Conservation (phyloP, 2,329 filamentous ascomycete genomes). For the Fusarium sp. region DNA sequence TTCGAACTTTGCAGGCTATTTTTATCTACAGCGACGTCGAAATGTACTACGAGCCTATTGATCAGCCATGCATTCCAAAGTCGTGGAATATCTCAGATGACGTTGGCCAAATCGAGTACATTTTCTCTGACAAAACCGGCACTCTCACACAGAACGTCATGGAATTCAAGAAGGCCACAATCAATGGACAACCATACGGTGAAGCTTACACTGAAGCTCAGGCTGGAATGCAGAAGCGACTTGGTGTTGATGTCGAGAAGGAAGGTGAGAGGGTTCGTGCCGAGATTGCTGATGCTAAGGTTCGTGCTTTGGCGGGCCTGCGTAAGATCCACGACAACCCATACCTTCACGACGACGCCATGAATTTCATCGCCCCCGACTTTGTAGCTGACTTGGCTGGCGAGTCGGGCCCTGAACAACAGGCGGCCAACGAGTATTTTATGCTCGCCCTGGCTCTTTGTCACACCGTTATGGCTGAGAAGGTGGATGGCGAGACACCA, state of each 20-base stretch:
- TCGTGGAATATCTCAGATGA: conserved; percentile 99
- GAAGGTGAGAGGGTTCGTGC: conserved; percentile 80
- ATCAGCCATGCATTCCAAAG: conserved; percentile 96
- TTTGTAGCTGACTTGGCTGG: conserved; percentile 88
- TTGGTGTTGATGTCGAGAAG: conserved; percentile 88
- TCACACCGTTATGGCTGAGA: conserved; percentile 95
- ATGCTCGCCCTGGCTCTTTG: conserved; percentile 97
- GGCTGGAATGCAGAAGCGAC: conserved; percentile 93
- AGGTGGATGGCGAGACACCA: conserved; percentile 88
- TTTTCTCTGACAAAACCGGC: conserved; percentile 98
- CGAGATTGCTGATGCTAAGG: conserved; percentile 85
- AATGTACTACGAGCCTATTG: conserved; percentile 97
- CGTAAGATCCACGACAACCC: conserved; percentile 88
- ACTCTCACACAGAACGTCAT: conserved; percentile 98
- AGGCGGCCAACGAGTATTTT: conserved; percentile 85
- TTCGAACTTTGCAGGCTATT: conserved; percentile 91
- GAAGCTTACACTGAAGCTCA: conserved; percentile 98
- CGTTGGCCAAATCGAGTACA: conserved; percentile 97
- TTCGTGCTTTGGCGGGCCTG: conserved; percentile 79
- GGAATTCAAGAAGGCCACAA: conserved; percentile 99
- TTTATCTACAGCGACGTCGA: conserved; percentile 97
- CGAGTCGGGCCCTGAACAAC: conserved; percentile 81
- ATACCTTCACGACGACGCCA: conserved; percentile 88
- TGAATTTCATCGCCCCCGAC: conserved; percentile 94
- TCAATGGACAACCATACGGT: conserved; percentile 96